These are phyloP conservation scores for Thermochaetoides thermophila DNA, from an alignment of 495 filamentous ascomycete species.

Conservation along the genomic window DNA sequence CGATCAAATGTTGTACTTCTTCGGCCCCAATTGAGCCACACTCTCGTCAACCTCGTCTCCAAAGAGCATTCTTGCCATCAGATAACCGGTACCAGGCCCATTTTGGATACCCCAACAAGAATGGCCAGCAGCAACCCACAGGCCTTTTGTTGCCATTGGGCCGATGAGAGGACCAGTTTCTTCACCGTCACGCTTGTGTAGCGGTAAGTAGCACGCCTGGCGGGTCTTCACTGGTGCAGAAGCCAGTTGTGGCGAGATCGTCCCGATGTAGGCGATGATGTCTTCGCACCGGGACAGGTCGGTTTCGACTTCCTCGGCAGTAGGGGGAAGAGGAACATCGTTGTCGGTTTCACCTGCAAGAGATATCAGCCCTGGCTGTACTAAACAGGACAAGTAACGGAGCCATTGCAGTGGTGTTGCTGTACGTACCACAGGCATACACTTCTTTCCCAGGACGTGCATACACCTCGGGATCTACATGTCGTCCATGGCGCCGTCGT, in stretches of 20 bases:
- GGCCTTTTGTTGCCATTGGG: slow-evolving; percentile 53
- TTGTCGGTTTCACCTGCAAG: slow-evolving; percentile 65
- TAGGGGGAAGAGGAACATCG: slow-evolving; percentile 55
- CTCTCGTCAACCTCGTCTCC: slow-evolving; percentile 63
- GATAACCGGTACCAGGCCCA: slow-evolving; percentile 75
- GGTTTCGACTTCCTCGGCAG: slow-evolving; percentile 61
- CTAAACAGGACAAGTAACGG: neutral
- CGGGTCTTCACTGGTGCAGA: slow-evolving; percentile 63
- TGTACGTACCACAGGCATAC: slow-evolving; percentile 56
- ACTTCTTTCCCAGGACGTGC: slow-evolving; percentile 76
- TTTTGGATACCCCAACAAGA: slow-evolving; percentile 99
- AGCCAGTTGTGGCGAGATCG: slow-evolving; percentile 60
- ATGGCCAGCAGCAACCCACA: slow-evolving; percentile 80
- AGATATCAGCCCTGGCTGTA: neutral
- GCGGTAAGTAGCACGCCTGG: slow-evolving; percentile 93
- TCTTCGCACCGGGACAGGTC: slow-evolving; percentile 74
- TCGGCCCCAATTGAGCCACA: slow-evolving; percentile 55
- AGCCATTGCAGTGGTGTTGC: neutral
- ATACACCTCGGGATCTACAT: slow-evolving; percentile 83
- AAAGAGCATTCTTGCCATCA: slow-evolving; percentile 75
- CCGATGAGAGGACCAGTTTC: slow-evolving; percentile 63
- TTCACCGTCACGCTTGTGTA: slow-evolving; percentile 41
- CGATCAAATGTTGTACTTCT: slow-evolving; percentile 32
- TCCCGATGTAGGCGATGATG: slow-evolving; percentile 64
- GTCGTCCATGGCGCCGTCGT: slow-evolving; percentile 39